Conservation (phyloP, 2,329 filamentous ascomycete genomes). For the Cercospora berteroae region DNA sequence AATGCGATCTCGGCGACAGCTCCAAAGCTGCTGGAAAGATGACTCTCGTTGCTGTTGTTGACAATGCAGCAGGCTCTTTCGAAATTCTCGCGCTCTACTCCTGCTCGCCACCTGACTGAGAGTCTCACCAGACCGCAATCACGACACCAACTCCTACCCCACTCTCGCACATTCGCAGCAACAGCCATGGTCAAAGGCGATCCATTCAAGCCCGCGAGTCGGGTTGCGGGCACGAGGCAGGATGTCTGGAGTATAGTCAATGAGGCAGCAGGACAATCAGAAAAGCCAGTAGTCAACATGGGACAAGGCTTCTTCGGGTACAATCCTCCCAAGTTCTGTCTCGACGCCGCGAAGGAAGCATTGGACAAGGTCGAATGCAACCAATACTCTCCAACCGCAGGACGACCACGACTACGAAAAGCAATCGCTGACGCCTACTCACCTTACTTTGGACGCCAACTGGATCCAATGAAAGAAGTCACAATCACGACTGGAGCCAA, state of each 20-base stretch:
- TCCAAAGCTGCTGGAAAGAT: constrained; percentile 8
- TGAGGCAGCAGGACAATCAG: constrained; percentile 62
- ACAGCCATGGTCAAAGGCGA: constrained; percentile 31
- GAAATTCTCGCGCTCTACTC: background rate
- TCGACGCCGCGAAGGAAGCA: constrained; percentile 86
- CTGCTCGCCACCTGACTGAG: background rate
- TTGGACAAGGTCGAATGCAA: constrained; percentile 94
- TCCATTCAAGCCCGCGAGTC: constrained; percentile 52
- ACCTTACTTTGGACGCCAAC: constrained; percentile 74
- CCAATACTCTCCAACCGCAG: constrained; percentile 95
- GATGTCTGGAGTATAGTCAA: constrained; percentile 68
- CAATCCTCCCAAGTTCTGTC: constrained; percentile 86
- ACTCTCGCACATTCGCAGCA: constrained; percentile 24
- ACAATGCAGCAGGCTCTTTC: constrained; percentile 8
- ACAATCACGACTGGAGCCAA: constrained; percentile 92
- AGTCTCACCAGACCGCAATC: background rate
- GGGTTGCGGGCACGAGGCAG: constrained; percentile 55
- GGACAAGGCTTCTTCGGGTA: constrained; percentile 83
- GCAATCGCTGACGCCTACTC: constrained; percentile 91
- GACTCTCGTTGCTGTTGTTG: constrained; percentile 1
- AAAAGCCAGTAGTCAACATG: constrained; percentile 68
- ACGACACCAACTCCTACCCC: background rate
- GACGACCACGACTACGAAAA: constrained; percentile 85
- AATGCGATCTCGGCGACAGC: constrained; percentile 16
- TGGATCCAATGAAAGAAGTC: constrained; percentile 89